Percentiles rank a stretch among this genome's conserved stretches.
Conservation (phyloP, 2,329 filamentous ascomycete species). For the Neofusicoccum parvum region DNA sequence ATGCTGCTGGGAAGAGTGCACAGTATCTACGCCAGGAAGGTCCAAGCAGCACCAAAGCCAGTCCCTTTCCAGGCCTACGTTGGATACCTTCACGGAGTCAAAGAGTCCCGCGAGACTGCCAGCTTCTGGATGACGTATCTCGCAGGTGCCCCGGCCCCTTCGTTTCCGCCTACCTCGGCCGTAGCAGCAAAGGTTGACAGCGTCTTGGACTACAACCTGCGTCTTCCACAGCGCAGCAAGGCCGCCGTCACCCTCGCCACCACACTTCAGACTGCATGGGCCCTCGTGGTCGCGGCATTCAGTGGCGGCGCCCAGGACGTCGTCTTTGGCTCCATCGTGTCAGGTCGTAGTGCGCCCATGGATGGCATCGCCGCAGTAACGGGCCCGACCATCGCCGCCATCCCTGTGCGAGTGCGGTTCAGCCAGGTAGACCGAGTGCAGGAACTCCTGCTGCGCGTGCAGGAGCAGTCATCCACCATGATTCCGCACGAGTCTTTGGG, state of each 20-base stretch:
- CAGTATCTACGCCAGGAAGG: slow-evolving; percentile 26
- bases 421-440: slow-evolving; percentile 21
- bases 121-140: slow-evolving; percentile 52
- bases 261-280: slow-evolving; percentile 34
- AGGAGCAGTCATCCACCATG: neutral
- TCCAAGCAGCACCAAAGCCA: neutral
- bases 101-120: slow-evolving; percentile 33
- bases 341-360: slow-evolving; percentile 39
- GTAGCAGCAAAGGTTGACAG: slow-evolving; percentile 33
- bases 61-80: slow-evolving; percentile 50
- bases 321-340: slow-evolving; percentile 44
- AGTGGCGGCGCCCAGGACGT: slow-evolving; percentile 30
- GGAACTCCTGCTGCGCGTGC: slow-evolving; percentile 21
- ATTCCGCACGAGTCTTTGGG: slow-evolving; percentile 30
- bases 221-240: slow-evolving; percentile 35
- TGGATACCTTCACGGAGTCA: slow-evolving; percentile 46
- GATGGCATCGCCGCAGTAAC: slow-evolving; percentile 40
- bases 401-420: slow-evolving; percentile 34
- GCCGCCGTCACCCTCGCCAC: slow-evolving; percentile 31
- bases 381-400: slow-evolving; percentile 46
- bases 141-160: slow-evolving; percentile 40
- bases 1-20: slow-evolving; percentile 35
- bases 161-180: slow-evolving; percentile 38
- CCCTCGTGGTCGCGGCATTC: slow-evolving; percentile 27
- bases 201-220: slow-evolving; percentile 51